Base-by-base conservation (phyloP, 1,284 basidiomycete species). In the Pyrrhoderma lamaoense region DNA sequence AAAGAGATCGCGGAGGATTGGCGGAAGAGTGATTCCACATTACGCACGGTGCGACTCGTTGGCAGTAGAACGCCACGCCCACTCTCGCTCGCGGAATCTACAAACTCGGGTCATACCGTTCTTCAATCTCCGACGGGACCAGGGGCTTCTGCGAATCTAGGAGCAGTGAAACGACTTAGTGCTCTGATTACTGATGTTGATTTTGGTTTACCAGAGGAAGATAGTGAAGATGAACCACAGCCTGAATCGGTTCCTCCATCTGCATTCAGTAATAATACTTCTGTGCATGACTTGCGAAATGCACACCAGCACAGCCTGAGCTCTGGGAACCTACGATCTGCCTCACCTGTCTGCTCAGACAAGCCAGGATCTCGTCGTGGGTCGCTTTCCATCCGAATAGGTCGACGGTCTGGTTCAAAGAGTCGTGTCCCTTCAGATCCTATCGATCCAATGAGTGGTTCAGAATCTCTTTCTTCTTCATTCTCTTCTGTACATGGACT, bases 11-110 rank as follows among this genome's bases (percentile, higher is more conserved):
- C 45, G n/a, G 53, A 55, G 14, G 54, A 56, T 27, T 56, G 54
- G 54, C 45, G 54, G 22, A 56, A 56, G 42, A 56, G 54, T 43
- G 54, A 56, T 43, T 52, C 54, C 2, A 56, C 54, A 8, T 34
- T 56, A 25, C 50, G 54, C 8, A 56, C 54, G 4, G 54, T 56
- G 19, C 54, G 54, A 9, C 54, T 56, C 22, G 53, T 55, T 21
- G 53, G 53, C 9, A 36, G 40, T 8, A 37, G 50, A 3, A 56
- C 54, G 31, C 54, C 54, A 34, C 54, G 54, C 21, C 54, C 54
- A n/a, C 51, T 56, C 22, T 56, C 54, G 25, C 50, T 56, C n/a
- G 54, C 54, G 8, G 54, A 56, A 35, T 52, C 50, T 11, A 52
- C 54, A 11, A 52, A 56, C 35, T 56, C 54, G 14, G 42, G 42